Evolutionary conservation across 768 basidiomycete genomes (phyloP), one percentile per base, ranked within the genome.

Genomic region (Lentinula sp.): DNA sequence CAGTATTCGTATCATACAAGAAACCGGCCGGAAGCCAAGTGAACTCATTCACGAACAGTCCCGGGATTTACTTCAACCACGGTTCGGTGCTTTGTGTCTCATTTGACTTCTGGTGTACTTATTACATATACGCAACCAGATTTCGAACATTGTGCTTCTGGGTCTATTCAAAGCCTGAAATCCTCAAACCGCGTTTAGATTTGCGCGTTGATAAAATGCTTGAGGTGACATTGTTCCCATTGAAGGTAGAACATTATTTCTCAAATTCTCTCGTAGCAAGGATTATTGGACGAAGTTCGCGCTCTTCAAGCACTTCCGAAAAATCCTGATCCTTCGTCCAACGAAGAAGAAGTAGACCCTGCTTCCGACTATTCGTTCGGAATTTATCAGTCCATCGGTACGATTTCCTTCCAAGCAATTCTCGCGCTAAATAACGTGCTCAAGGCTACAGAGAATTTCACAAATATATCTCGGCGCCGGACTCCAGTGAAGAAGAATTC

Each of bases 311-410:
- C 74, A 51, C 70, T 78, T 8, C 72, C 73, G 31, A 59, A 62
- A 34, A 40, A 45, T 10, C 57, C 61, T 28, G 51, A 57, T 5
- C 61, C 65, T 11, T 48, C 61, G 8, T 21, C 50, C 9, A 16
- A 63, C 21, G 40, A 40, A 16, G 32, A 51, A 21, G 42, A 42
- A 34, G 37, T 39, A 39, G 63, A 68, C 11, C 55, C n/a, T 5
- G 11, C 63, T 11, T 61, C 71, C n/a, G 83, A 94, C 68, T 89
- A 85, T 66, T 91, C 91, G 0, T 72, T 87, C 9, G 96, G 97
- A 1, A 90, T 98, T 60, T 98, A 91, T 72, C 97, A 99, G 70
- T 84, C 93, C 0, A 99, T 99, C 62, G 96, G 95, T 90, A 67
- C 72, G 40, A 6, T 45, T 3, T 16, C 16, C 11, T 18, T 50